Conservation (phyloP, 306 rosid genomes). For the Astragalus membranaceus region DNA sequence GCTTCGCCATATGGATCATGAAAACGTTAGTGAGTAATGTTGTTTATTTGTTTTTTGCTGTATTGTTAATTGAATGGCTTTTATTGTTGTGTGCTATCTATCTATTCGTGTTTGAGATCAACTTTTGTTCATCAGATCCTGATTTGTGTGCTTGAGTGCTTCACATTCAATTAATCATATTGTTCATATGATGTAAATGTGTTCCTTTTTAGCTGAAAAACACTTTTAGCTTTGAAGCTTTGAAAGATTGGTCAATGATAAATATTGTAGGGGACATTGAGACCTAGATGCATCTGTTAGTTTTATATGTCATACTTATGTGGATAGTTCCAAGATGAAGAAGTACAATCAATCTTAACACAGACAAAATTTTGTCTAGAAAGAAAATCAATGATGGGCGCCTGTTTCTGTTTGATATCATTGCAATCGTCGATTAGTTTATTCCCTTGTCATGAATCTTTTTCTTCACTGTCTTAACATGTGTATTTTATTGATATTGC, state of each 20-base stretch:
- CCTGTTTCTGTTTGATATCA: background rate
- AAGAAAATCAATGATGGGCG: background rate
- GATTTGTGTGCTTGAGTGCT: background rate
- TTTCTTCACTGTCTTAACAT: background rate
- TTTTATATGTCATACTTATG: background rate
- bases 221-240: background rate
- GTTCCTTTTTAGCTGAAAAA: slow-evolving; percentile 7
- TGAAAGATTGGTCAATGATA: background rate
- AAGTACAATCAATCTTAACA: background rate
- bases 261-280: background rate
- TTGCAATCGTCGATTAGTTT: slow-evolving; percentile 16
- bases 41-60: background rate
- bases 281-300: background rate
- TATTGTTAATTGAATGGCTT: background rate
- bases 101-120: background rate
- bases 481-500: background rate
- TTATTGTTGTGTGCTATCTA: background rate
- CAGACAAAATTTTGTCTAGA: background rate
- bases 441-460: background rate
- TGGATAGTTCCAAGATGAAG: too few species aligned
- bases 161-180: background rate
- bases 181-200: background rate
- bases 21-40: slow-evolving; percentile 61
- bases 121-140: background rate
- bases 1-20: slow-evolving; percentile 98